Base-by-base conservation (phyloP, 2,329 filamentous ascomycete genomes). In the Ceratocystis destructans region DNA sequence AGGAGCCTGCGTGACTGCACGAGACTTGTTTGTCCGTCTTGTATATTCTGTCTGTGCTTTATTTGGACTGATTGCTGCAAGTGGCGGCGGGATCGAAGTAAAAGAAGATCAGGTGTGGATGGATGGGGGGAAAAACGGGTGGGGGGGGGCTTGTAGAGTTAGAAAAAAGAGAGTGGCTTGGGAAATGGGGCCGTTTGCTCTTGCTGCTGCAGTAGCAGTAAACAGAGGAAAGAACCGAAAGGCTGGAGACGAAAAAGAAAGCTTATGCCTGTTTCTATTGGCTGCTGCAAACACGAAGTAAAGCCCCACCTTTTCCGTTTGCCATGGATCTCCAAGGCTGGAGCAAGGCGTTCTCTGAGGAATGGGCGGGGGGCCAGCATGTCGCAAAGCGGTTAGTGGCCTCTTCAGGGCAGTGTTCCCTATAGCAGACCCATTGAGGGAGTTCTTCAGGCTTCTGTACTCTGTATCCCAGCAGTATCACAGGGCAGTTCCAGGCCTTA, bases 91-190 rank as follows among this genome's bases (percentile, higher is more conserved):
- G 28, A 59, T 59, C 55, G 12, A 62, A 45, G n/a, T 10, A 28
- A 41, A 62, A 45, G 44, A 46, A 25, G 48, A 28, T 48, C 48
- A 6, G 48, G 48, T 2, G 48, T 10, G 48, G 48, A 15, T 48
- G 22, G 45, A 10, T 12, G n/a, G 10, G 45, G 6, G 4, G 25
- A 25, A 37, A 37, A 37, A 10, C 33, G 12, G 33, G 33, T 3
- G 33, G 33, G 33, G 33, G 31, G 33, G 10, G 33, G 33, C 33
- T 37, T 37, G 33, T 4, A 37, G 8, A 37, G 33, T 37, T 12
- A 3, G 15, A 22, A 28, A 62, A 25, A 62, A 62, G 12, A 62
- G 8, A 59, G 53, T 59, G 53, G 53, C 53, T 59, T 59, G 53
- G 53, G 15, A 59, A 37, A 10, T 37, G 22, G 33, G 10, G 8